Evolutionary conservation across 1,284 basidiomycete genomes (phyloP).

Genomic region (Trametes polyzona): DNA sequence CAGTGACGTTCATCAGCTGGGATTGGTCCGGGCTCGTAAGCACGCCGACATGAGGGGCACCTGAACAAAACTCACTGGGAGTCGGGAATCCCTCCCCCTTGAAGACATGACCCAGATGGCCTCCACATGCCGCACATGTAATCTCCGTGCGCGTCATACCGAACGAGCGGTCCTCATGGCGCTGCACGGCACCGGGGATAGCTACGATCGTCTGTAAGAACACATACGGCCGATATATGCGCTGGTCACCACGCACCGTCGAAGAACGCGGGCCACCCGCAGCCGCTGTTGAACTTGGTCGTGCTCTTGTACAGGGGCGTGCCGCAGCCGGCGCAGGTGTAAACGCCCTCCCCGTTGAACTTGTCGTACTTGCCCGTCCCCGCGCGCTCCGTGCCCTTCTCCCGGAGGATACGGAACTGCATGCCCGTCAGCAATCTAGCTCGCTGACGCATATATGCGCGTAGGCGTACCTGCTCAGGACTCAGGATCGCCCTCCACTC

Average conservation of each 20-base stretch:
- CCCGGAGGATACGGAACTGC: slow-evolving; percentile 84
- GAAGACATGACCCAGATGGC: slow-evolving; percentile 94
- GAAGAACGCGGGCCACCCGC: slow-evolving; percentile 98
- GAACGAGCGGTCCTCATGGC: slow-evolving; percentile 62
- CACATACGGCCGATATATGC: background rate
- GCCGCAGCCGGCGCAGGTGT: slow-evolving; percentile 72
- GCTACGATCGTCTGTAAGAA: slow-evolving; percentile 46
- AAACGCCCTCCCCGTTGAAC: slow-evolving; percentile 67
- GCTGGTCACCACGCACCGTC: slow-evolving; percentile 66
- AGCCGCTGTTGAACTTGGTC: slow-evolving; percentile 93
- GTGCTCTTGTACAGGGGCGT: slow-evolving; percentile 83
- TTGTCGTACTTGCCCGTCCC: slow-evolving; percentile 84
- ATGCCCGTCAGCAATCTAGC: background rate
- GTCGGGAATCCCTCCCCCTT: slow-evolving; percentile 83
- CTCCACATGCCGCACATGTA: slow-evolving; percentile 83
- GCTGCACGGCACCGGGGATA: slow-evolving; percentile 87
- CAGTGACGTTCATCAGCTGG: slow-evolving; percentile 86
- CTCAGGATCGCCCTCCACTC: slow-evolving; percentile 88
- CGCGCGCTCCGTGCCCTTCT: slow-evolving; percentile 86
- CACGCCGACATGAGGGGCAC: slow-evolving; percentile 31
- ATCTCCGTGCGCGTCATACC: slow-evolving; percentile 77
- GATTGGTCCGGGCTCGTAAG: slow-evolving; percentile 18
- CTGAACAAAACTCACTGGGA: slow-evolving; percentile 61
- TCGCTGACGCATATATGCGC: background rate
- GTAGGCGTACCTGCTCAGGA: slow-evolving; percentile 71